A percentile compares a stretch with the other conserved stretches of the same genome.
Evolutionary conservation across 1,284 basidiomycete species (phyloP).

Genomic region (Trametes hirsuta): DNA sequence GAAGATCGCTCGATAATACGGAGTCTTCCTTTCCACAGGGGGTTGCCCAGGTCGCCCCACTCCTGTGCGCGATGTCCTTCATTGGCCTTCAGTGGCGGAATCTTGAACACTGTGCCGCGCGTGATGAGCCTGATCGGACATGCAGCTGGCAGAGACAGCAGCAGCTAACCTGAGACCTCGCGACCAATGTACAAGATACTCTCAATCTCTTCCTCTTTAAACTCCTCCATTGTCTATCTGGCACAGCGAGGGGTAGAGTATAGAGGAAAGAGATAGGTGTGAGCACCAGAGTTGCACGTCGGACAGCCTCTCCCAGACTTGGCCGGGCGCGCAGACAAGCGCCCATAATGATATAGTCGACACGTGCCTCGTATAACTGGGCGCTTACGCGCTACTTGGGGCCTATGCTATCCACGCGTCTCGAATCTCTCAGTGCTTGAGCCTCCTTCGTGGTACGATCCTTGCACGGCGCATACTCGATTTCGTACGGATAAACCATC

Average conservation of each 20-base stretch:
- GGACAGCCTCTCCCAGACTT: slow-evolving; percentile 15
- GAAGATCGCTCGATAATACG: slow-evolving; percentile 77
- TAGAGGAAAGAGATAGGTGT: slow-evolving; percentile 1
- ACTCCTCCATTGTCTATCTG: slow-evolving; percentile 49
- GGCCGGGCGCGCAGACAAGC: neutral
- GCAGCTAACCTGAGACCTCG: slow-evolving; percentile 73
- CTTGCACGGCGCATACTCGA: neutral
- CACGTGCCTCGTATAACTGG: slow-evolving; percentile 15
- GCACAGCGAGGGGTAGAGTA: neutral
- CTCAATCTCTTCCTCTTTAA: slow-evolving; percentile 74
- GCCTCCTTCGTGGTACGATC: neutral
- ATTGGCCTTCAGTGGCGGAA: slow-evolving; percentile 81
- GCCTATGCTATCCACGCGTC: slow-evolving; percentile 5
- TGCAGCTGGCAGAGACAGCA: neutral
- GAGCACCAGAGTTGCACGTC: slow-evolving; percentile 1
- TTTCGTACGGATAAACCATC: too few species aligned
- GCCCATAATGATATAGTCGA: neutral
- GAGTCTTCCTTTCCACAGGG: slow-evolving; percentile 90
- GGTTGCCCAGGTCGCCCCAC: slow-evolving; percentile 81
- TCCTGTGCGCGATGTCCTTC: slow-evolving; percentile 86
- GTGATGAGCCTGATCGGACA: slow-evolving; percentile 16
- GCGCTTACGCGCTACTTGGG: slow-evolving; percentile 4
- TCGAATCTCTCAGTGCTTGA: too few species aligned
- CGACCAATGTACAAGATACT: slow-evolving; percentile 84
- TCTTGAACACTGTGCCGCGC: slow-evolving; percentile 67